Conservation (phyloP, 306 rosid genomes). For the cucumber (Cucumis sativus) region DNA sequence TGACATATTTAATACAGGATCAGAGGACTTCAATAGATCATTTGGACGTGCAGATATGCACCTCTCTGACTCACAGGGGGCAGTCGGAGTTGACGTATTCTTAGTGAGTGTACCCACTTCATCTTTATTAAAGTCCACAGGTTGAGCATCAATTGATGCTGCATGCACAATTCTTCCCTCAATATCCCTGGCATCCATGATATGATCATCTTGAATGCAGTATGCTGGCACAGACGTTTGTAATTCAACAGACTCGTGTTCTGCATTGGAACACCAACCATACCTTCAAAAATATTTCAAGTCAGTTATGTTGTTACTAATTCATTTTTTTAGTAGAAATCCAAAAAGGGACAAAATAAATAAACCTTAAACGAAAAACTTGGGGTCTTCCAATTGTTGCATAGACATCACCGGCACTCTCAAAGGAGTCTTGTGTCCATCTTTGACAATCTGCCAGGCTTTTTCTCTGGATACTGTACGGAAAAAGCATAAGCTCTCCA, state of each 20-base stretch:
- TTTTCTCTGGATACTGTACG: constrained; percentile 57
- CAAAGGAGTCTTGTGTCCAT: constrained; percentile 72
- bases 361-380: constrained; percentile 75
- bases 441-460: constrained; percentile 44
- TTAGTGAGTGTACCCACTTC: constrained; percentile 24
- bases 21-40: constrained; percentile 26
- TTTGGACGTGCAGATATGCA: constrained; percentile 15
- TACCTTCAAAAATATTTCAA: constrained; percentile 51
- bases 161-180: constrained; percentile 25
- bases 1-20: constrained; percentile 19
- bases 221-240: constrained; percentile 32
- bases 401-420: constrained; percentile 73
- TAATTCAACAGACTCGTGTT: constrained; percentile 26
- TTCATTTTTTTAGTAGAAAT: not conserved
- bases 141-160: constrained; percentile 22
- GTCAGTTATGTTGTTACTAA: not conserved
- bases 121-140: constrained; percentile 30
- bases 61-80: constrained; percentile 23
- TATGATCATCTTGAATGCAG: constrained; percentile 34
- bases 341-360: not conserved
- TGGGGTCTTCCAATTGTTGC: constrained; percentile 64
- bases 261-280: constrained; percentile 69
- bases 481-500: constrained; percentile 85
- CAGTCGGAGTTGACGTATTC: constrained; percentile 17
- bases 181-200: constrained; percentile 19